Evolutionary conservation across 2,329 filamentous ascomycete genomes (phyloP), one percentile per base, ranked within the genome.

Genomic region (Hysterium pulicare): DNA sequence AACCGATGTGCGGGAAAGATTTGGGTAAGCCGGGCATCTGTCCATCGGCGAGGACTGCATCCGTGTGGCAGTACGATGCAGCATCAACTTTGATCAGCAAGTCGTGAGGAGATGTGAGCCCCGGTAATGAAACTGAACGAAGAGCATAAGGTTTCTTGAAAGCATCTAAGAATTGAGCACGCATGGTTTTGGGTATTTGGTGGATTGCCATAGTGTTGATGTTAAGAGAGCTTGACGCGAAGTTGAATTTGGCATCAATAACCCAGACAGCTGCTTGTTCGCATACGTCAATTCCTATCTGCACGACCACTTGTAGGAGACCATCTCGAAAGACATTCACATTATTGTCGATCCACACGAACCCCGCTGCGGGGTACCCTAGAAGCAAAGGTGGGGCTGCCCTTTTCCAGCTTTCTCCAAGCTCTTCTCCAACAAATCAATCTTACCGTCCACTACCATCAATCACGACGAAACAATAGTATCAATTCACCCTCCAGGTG

Each of bases 21-120:
- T 60, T 59, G 1, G 71, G 69, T 21, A 62, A 47, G 2, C 53
- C 55, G 5, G 51, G 53, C 58, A 68, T 61, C 28, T 59, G 49
- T 11, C 66, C 67, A 28, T 60, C 46, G 22, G 66, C 61, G 15
- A 71, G 54, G 7, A 69, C 61, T 20, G 54, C 60, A 40, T 71
- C 67, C 9, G 70, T 74, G 49, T 74, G 71, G 54, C 70, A 74
- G 49, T 74, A 75, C 1, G 70, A 73, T 8, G 70, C 71, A 4
- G 72, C 72, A 36, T 69, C 64, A 28, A 75, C 71, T 43, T 65
- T 66, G 52, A 75, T 66, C 15, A 75, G 64, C 19, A 75, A 38
- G 44, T 74, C 71, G 46, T 72, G 45, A 3, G 61, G 57, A n/a
- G 52, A 28, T 19, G 50, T 39, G 4, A 54, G 48, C 22, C 37